A percentile compares a stretch with the other conserved stretches of the same genome.
phyloP scores from a whole-genome alignment of 805 yeast species.

The Metschnikowia shivogae region DNA sequence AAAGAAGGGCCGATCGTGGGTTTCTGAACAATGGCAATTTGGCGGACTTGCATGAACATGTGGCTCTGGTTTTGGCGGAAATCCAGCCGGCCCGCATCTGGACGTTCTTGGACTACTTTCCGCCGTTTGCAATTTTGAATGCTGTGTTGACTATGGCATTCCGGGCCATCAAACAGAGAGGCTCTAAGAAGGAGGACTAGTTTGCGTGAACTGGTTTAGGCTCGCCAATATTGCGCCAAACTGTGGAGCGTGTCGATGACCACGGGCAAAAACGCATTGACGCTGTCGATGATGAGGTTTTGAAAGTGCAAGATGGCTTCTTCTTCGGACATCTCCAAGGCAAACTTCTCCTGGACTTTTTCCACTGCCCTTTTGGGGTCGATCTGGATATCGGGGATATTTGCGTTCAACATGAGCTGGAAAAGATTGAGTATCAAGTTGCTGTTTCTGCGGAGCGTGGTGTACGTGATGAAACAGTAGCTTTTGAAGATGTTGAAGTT shows the following conservation, averaged over 20 bases:
- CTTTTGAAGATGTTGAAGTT: slow-evolving; percentile 84
- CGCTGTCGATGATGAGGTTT: slow-evolving; percentile 88
- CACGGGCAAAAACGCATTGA: slow-evolving; percentile 87
- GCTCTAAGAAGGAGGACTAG: background rate
- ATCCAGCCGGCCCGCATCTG: slow-evolving; percentile 26
- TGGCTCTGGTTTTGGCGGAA: slow-evolving; percentile 22
- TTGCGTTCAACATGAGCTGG: slow-evolving; percentile 90
- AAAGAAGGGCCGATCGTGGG: slow-evolving; percentile 57
- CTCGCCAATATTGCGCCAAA: slow-evolving; percentile 97
- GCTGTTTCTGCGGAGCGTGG: slow-evolving; percentile 83
- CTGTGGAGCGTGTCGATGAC: slow-evolving; percentile 94
- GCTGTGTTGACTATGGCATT: slow-evolving; percentile 7
- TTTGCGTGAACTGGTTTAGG: slow-evolving; percentile 35
- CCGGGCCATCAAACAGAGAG: slow-evolving; percentile 4
- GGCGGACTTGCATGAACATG: slow-evolving; percentile 19
- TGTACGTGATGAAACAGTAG: slow-evolving; percentile 91
- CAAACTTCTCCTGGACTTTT: slow-evolving; percentile 91
- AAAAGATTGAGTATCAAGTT: slow-evolving; percentile 85
- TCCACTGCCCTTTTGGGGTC: slow-evolving; percentile 85
- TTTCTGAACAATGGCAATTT: slow-evolving; percentile 53
- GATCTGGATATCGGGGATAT: slow-evolving; percentile 80
- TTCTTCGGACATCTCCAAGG: slow-evolving; percentile 89
- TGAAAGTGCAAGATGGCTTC: slow-evolving; percentile 96
- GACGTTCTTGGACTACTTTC: slow-evolving; percentile 32
- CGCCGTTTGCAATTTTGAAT: slow-evolving; percentile 34